Base-by-base conservation (phyloP, 1,284 basidiomycete genomes). In the Meira nashicola region DNA sequence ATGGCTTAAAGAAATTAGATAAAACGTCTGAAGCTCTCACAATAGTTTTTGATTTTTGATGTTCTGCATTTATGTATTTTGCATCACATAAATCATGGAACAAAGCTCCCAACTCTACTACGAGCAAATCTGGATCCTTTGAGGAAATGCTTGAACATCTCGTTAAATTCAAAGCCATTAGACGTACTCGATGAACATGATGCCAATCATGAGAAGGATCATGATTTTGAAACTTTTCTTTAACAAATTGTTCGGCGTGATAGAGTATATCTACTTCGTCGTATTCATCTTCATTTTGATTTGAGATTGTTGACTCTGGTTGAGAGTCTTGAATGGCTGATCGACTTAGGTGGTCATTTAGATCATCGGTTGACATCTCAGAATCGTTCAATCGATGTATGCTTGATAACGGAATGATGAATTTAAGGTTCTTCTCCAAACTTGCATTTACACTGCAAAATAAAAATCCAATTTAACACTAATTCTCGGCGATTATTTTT, bases 141-240 rank as follows among this genome's bases (percentile, higher is more conserved):
- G 21, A 21, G 41, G 71, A 10, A 61, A 62, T n/a, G 14, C 59
- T 57, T 85, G 71, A 8, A 81, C 80, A 37, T 78, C 80, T 14
- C 87, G 90, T 55, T 49, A 94, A 82, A 4, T 82, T 79, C 17
- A 93, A 72, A 0, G 90, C 88, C 1, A 87, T 88, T 62, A 83
- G 85, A 51, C 90, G 83, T 17, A 93, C 91, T 64, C 91, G 86
- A 66, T 89, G 82, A 11, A 93, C 55, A 73, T 95, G 92, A 64
- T 86, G 87, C 68, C 83, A 86, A 79, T 95, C 92, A 77, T 95
- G 92, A 15, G 89, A 91, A 0, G 90, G 87, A 76, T 94, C 92
- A 76, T 92, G 92, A 66, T 53, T 25, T 25, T 38, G 17, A 19
- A 53, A 39, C 37, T 41, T 39, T 19, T 39, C 50, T 54, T 83